Conservation (phyloP, 129 eudicot species). For the Saposhnikovia divaricata region DNA sequence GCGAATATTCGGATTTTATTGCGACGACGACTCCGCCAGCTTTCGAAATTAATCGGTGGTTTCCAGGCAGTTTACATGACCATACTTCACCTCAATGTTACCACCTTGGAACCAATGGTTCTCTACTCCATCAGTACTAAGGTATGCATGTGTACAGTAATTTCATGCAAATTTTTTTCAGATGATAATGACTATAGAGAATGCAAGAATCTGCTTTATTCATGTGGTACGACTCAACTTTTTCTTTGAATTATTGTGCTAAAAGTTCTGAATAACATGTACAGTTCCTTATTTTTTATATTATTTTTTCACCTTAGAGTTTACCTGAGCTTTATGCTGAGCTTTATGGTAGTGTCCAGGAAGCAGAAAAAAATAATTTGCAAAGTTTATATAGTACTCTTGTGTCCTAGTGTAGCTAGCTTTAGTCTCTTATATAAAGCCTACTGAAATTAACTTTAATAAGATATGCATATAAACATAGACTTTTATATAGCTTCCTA, state of each 20-base stretch:
- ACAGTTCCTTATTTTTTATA: neutral
- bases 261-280: constrained; percentile 2
- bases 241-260: constrained; percentile 4
- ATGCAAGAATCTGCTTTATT: constrained; percentile 43
- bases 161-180: constrained; percentile 12
- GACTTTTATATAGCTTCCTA: neutral
- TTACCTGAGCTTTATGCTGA: constrained; percentile 6
- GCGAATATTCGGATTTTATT: constrained; percentile 70
- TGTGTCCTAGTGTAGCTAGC: neutral
- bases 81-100: constrained; percentile 82
- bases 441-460: neutral
- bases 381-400: neutral
- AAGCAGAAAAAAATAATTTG: neutral
- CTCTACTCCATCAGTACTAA: constrained; percentile 89
- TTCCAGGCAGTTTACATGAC: constrained; percentile 59
- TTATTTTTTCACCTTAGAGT: neutral
- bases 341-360: neutral
- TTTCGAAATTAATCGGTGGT: constrained; percentile 72
- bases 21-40: constrained; percentile 45
- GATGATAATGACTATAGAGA: constrained; percentile 50
- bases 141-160: constrained; percentile 44
- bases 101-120: constrained; percentile 83
- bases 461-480: neutral
- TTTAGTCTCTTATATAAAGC: neutral
- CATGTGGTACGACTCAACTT: constrained; percentile 5